phyloP scores from a whole-genome alignment of 768 basidiomycete genomes.

The Mycena maculata region DNA sequence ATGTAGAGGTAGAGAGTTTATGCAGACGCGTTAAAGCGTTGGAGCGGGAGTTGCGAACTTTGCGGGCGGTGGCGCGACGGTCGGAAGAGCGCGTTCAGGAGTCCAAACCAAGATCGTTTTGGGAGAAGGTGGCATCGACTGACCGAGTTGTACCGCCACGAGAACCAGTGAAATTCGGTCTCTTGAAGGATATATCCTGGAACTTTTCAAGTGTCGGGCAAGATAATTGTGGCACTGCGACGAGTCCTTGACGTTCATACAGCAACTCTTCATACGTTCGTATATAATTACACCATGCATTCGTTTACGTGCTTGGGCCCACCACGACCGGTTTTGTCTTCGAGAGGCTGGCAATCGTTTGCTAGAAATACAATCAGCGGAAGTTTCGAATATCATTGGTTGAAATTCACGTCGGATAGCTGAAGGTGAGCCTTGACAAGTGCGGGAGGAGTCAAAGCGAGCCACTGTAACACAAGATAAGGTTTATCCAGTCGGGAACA shows the following conservation, averaged over 20 bases:
- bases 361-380: slow-evolving; percentile 5
- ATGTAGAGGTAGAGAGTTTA: slow-evolving; percentile 18
- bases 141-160: slow-evolving; percentile 19
- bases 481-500: neutral
- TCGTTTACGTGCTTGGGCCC: neutral
- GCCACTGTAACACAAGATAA: slow-evolving; percentile 44
- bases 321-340: slow-evolving; percentile 35
- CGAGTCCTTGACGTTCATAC: neutral
- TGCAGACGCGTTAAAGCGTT: slow-evolving; percentile 24
- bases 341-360: slow-evolving; percentile 33
- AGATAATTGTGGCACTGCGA: neutral
- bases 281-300: neutral
- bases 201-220: slow-evolving; percentile 13
- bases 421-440: slow-evolving; percentile 60
- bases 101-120: slow-evolving; percentile 20
- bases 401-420: slow-evolving; percentile 46
- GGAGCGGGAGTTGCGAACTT: slow-evolving; percentile 28
- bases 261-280: neutral
- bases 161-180: slow-evolving; percentile 12
- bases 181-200: slow-evolving; percentile 4
- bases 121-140: slow-evolving; percentile 16
- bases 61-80: slow-evolving; percentile 1
- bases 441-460: slow-evolving; percentile 59
- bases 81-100: slow-evolving; percentile 14
- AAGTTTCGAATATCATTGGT: neutral